Evolutionary conservation across 2,329 filamentous ascomycete genomes (phyloP), one percentile per base, ranked within the genome.

Genomic region (Colletotrichum sp.): DNA sequence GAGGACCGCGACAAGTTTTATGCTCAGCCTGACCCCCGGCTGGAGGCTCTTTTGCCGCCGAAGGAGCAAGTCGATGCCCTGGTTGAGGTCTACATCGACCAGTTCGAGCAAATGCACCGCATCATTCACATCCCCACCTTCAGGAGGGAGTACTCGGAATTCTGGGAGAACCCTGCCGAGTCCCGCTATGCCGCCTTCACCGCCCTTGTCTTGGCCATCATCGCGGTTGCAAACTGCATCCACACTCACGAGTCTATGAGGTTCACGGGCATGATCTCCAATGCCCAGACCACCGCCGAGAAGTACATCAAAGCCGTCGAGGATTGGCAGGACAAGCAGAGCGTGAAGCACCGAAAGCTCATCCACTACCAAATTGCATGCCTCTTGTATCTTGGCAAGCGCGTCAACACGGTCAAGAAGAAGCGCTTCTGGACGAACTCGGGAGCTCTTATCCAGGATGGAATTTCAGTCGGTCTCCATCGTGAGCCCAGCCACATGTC

Each of bases 351-450:
- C 78, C 88, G 91, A 63, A 87, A 88, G 61, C 86, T 92, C 29
- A 89, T 92, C 16, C 90, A 92, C 81, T 92, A 91, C 80, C 91
- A 92, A 81, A 88, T 92, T 19, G 86, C 88, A 15, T 92, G 91
- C 78, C 84, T 93, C 36, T 80, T 91, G n/a, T 92, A 92, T 78
- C 87, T 92, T 3, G 90, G 89, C 59, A 92, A 92, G 85, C 86
- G 90, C 34, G 89, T 92, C 78, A 93, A 93, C 82, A 90, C 89
- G 3, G 88, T 92, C 78, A 92, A 92, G 85, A 92, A 92, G 87
- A 92, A 92, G 86, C 87, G 90, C 15, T 92, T 91, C 82, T 92
- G 91, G 91, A 91, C 89, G 19, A 86, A 87, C 52, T 86, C 91
- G 1, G 90, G 91, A 1, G 86, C 88, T 7, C 84, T 92, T 72